Evolutionary conservation across 2,329 filamentous ascomycete species (phyloP), one percentile per base, ranked within the genome.

Genomic region (Metarhizium sp.): DNA sequence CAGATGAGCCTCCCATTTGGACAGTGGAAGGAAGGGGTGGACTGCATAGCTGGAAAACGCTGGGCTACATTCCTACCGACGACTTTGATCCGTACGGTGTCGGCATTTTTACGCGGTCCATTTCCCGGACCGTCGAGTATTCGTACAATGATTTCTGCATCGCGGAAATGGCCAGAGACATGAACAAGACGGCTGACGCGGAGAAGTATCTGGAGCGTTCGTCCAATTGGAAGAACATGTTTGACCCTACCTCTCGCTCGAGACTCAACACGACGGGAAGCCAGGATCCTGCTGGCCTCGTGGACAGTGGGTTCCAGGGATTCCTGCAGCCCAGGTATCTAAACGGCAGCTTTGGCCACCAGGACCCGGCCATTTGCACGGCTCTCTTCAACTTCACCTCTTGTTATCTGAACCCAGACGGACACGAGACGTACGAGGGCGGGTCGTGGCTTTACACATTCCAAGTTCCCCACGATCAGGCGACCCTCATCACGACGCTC

Each of bases 71-170:
- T 25, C 87, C 88, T 0, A 78, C 75, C 1, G 78, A 88, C 58
- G 85, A 91, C 64, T 77, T 76, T 32, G 87, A 90, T 63, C 74
- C 75, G 0, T 73, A 78, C 40, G 85, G 85, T 8, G 76, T 77
- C 2, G 88, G 88, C 0, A 78, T 84, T 0, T 78, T 81, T 61
- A 88, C 86, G 0, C 80, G 88, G 6, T 85, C 80, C 55, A 79
- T 92, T 34, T 89, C 84, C 2, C 78, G 88, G 3, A 90, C 86
- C 0, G 80, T 92, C 4, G 88, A 92, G 66, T 92, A 92, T 64
- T 85, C 86, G 0, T 92, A 92, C 69, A 80, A 92, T 59, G 88
- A 92, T 69, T 92, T 86, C 61, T 85, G 82, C 61, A 85, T 89
- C 55, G 79, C 82, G 1, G 70, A 79, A 36, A 77, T 90, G 52